Percentiles rank a stretch among this genome's conserved stretches.
Conservation (phyloP, 1,139 yeast species). For the Blastobotrys petasosporus region DNA sequence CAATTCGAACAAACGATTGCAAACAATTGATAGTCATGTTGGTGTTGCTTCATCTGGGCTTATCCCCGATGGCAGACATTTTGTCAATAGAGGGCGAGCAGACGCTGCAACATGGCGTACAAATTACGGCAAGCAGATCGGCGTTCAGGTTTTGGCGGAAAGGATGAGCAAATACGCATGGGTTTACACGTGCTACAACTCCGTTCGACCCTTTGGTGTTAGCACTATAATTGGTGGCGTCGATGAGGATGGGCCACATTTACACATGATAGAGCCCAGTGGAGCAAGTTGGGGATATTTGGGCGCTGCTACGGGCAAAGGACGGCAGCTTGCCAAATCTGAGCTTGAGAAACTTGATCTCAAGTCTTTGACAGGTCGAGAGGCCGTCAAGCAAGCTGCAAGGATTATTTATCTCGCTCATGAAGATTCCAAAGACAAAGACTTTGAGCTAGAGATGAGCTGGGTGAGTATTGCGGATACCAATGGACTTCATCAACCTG, state of each 20-base stretch:
- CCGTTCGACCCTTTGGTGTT: conserved; percentile 96
- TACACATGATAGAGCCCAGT: conserved; percentile 96
- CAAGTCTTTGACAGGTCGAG: conserved; percentile 61
- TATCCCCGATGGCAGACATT: conserved; percentile 93
- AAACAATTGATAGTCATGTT: conserved; percentile 85
- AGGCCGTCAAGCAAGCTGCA: conserved; percentile 91
- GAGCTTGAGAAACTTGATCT: conserved; percentile 88
- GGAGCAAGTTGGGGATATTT: conserved; percentile 96
- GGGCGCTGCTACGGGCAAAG: conserved; percentile 98
- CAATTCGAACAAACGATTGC: conserved; percentile 81
- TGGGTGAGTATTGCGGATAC: conserved; percentile 81
- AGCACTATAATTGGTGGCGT: conserved; percentile 91
- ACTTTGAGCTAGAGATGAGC: conserved; percentile 87
- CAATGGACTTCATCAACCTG: conserved; percentile 69
- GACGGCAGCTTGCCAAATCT: conserved; percentile 92
- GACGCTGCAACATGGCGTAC: conserved; percentile 80
- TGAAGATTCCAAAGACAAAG: conserved; percentile 96
- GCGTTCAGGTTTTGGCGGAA: conserved; percentile 78
- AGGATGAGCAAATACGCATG: conserved; percentile 90
- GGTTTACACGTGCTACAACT: conserved; percentile 90
- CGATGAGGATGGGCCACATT: conserved; percentile 71
- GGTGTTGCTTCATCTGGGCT: conserved; percentile 91
- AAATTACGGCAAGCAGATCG: conserved; percentile 68
- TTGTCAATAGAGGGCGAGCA: conserved; percentile 87
- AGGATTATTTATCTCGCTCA: conserved; percentile 89